Evolutionary conservation across 352 stramenopile genomes (phyloP).

Genomic region (Globisporangium canariense): DNA sequence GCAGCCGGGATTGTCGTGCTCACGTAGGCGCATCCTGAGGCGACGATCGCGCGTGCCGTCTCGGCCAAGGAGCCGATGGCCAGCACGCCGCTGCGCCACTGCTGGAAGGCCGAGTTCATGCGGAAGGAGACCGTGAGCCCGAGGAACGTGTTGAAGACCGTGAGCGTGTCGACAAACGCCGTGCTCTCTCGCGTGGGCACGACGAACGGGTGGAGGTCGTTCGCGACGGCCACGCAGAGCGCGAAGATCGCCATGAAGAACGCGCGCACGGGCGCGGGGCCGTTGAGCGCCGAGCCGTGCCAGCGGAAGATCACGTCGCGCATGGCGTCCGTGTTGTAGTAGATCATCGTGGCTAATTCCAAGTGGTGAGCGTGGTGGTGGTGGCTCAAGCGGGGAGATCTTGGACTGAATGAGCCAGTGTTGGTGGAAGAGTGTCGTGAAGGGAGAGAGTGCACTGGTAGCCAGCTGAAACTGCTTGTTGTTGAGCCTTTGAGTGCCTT

Average conservation of each 20-base stretch:
- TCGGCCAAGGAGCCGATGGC: constrained; percentile 61
- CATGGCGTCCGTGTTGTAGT: constrained; percentile 68
- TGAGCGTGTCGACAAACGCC: constrained; percentile 74
- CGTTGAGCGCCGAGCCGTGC: constrained; percentile 77
- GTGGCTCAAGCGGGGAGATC: not conserved
- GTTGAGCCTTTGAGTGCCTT: too few relatives aligned
- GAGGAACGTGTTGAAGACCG: constrained; percentile 85
- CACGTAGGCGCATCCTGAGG: constrained; percentile 61
- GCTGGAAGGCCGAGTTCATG: constrained; percentile 77
- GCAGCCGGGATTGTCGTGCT: constrained; percentile 36
- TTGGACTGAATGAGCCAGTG: not conserved
- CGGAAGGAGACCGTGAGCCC: constrained; percentile 77
- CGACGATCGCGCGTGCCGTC: constrained; percentile 62
- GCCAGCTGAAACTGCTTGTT: not conserved
- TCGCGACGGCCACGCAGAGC: constrained; percentile 38
- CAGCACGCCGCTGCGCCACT: constrained; percentile 72
- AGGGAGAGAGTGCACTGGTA: not conserved
- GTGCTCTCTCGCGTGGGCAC: constrained; percentile 60
- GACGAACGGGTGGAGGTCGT: constrained; percentile 62
- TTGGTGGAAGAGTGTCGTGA: not conserved
- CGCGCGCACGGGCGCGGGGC: constrained; percentile 53
- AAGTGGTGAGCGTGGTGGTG: not conserved
- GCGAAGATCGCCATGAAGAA: constrained; percentile 70
- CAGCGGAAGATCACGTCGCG: constrained; percentile 57
- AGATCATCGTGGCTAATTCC: constrained; percentile 50